Evolutionary conservation across 2,329 filamentous ascomycete species (phyloP).

Genomic region (Apiospora koreana): DNA sequence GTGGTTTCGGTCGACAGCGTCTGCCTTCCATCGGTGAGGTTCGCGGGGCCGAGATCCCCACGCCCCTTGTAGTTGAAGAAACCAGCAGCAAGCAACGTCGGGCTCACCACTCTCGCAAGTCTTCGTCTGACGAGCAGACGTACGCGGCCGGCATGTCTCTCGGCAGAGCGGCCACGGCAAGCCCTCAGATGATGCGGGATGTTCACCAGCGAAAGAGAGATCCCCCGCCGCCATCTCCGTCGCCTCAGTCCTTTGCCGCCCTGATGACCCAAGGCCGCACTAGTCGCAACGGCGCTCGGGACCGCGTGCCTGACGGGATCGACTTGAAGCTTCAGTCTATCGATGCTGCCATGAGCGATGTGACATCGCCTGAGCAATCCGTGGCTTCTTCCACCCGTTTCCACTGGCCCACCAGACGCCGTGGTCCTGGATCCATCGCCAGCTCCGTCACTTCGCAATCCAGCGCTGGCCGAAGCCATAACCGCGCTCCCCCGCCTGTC

Average conservation of each 20-base stretch:
- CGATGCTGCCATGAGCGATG: slow-evolving; percentile 51
- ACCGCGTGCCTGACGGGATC: slow-evolving; percentile 73
- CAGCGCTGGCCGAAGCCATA: slow-evolving; percentile 45
- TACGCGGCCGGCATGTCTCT: slow-evolving; percentile 49
- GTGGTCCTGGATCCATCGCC: slow-evolving; percentile 56
- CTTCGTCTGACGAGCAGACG: slow-evolving; percentile 41
- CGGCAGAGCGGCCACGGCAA: slow-evolving; percentile 67
- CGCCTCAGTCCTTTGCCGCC: slow-evolving; percentile 62
- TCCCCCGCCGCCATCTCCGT: slow-evolving; percentile 67
- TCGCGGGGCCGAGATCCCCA: slow-evolving; percentile 32
- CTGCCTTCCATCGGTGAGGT: slow-evolving; percentile 78
- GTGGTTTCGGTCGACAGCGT: slow-evolving; percentile 62
- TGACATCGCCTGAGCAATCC: slow-evolving; percentile 59
- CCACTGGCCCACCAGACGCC: slow-evolving; percentile 56
- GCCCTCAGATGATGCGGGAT: slow-evolving; percentile 64
- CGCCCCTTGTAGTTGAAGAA: slow-evolving; percentile 21
- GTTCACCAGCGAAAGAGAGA: slow-evolving; percentile 40
- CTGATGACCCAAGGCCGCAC: slow-evolving; percentile 61
- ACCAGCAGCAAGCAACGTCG: slow-evolving; percentile 25
- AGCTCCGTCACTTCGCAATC: slow-evolving; percentile 60
- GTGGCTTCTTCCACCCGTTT: slow-evolving; percentile 54
- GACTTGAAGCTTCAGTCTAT: slow-evolving; percentile 65
- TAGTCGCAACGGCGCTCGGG: slow-evolving; percentile 70
- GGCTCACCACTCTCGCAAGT: slow-evolving; percentile 35
- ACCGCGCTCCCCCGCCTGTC: slow-evolving; percentile 54